These are phyloP conservation scores for Cutaneotrichosporon arboriforme DNA, from an alignment of 1,284 basidiomycete species.

Conservation along the genomic window DNA sequence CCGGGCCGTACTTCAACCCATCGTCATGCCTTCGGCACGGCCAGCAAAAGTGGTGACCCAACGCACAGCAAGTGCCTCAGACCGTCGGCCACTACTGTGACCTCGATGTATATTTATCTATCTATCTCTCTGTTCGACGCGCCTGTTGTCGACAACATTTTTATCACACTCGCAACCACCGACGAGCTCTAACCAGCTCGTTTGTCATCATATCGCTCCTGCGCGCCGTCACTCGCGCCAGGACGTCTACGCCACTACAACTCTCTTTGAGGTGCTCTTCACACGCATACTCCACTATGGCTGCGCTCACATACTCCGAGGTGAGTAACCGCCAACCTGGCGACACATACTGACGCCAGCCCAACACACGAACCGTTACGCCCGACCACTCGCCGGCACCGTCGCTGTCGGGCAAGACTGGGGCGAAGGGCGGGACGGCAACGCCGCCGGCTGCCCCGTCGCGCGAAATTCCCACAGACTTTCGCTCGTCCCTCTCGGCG, in stretches of 20 bases:
- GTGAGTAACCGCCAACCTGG: neutral
- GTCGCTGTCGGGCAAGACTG: neutral
- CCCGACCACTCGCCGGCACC: neutral
- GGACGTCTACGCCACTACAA: too few species aligned
- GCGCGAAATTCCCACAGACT: slow-evolving; percentile 34
- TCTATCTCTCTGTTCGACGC: too few species aligned
- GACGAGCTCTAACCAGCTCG: neutral
- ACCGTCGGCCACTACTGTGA: too few species aligned
- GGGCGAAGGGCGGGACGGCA: neutral
- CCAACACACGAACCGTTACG: neutral
- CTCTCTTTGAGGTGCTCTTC: too few species aligned
- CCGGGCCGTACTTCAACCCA: too few species aligned
- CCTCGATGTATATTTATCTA: too few species aligned
- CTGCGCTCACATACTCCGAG: slow-evolving; percentile 1
- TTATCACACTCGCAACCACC: neutral
- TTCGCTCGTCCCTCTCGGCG: slow-evolving; percentile 35
- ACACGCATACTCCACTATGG: neutral
- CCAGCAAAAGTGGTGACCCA: too few species aligned
- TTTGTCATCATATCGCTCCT: neutral
- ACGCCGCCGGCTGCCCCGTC: slow-evolving; percentile 22
- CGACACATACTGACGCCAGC: neutral
- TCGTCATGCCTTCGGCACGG: too few species aligned
- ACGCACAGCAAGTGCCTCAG: too few species aligned
- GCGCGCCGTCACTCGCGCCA: neutral
- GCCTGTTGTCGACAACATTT: too few species aligned